Evolutionary conservation across 1,284 basidiomycete species (phyloP), one percentile per base, ranked within the genome.

Genomic region (Gomphus bonarii): DNA sequence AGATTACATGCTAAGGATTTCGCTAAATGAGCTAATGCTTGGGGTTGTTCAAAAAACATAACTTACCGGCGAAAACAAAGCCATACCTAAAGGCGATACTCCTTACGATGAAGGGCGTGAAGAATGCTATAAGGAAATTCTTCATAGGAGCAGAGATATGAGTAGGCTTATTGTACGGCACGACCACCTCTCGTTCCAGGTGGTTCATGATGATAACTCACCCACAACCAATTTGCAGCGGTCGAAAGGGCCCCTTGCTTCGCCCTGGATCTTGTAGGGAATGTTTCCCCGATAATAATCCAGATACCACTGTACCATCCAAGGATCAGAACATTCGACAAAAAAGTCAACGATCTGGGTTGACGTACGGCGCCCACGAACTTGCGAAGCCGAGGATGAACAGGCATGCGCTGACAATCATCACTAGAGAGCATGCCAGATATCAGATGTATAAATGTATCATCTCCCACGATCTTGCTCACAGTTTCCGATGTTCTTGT

Each of bases 91-190:
- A 88, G 5, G 71, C 48, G 65, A 87, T 88, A 3, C 73, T 70
- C 35, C 65, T 67, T 4, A 70, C 71, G 63, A 86, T 85, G 68
- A 85, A 84, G 1, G 82, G 83, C 14, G 83, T 85, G 71, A 88
- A 88, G 76, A 87, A 88, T 1, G 81, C 81, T 59, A 89, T 72
- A 55, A 88, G 72, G 75, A 90, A 89, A 68, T 88, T 88, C 79
- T 64, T 35, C 1, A 12, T 9, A 35, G 33, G 8, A 35, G 3
- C 9, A 58, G 46, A 58, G 48, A 47, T 30, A 31, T 36, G 16
- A 46, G 20, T 57, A 35, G 22, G 40, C 16, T 20, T 12, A 48
- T 16, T n/a, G 50, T 11, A 54, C 5, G 3, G 47, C 25, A 16
- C 47, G 8, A 35, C 16, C 42, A 43, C 42, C 42, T 4, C 18